Percentiles rank a stretch among this genome's conserved stretches.
These are phyloP conservation scores for Dryadomyces sulphureus DNA, from an alignment of 2,329 filamentous ascomycete genomes.

Conservation along the genomic window DNA sequence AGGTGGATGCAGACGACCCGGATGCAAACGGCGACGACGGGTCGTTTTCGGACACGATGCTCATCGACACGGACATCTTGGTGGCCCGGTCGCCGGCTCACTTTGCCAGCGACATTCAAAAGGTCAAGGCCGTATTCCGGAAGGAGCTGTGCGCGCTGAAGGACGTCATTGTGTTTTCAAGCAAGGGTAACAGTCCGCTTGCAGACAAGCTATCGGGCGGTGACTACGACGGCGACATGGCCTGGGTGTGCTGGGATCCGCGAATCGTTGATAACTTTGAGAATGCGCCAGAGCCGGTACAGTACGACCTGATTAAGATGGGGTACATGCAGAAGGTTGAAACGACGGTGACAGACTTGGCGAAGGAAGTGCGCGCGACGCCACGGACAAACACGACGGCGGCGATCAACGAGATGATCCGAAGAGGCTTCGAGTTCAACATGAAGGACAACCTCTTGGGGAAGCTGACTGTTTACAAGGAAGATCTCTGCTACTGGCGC, in stretches of 20 bases:
- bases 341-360: slow-evolving; percentile 29
- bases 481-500: slow-evolving; percentile 44
- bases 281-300: slow-evolving; percentile 37
- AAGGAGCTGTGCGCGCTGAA: slow-evolving; percentile 50
- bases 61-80: slow-evolving; percentile 46
- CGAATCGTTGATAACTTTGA: slow-evolving; percentile 50
- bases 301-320: slow-evolving; percentile 27
- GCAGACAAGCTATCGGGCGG: slow-evolving; percentile 62
- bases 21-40: slow-evolving; percentile 27
- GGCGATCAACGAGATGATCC: slow-evolving; percentile 30
- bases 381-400: neutral
- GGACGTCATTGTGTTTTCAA: slow-evolving; percentile 68
- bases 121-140: slow-evolving; percentile 42
- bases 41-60: slow-evolving; percentile 31
- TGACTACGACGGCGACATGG: slow-evolving; percentile 68
- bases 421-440: slow-evolving; percentile 41
- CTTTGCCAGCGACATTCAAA: slow-evolving; percentile 58
- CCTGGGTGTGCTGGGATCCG: slow-evolving; percentile 64
- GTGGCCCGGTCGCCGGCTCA: slow-evolving; percentile 58
- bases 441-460: slow-evolving; percentile 44
- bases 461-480: slow-evolving; percentile 47
- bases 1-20: slow-evolving; percentile 30
- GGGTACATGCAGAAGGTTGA: slow-evolving; percentile 36
- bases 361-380: neutral
- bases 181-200: slow-evolving; percentile 43